Evolutionary conservation across 176 grass and related monocot species (phyloP).

Genomic region (Pontederia paniculata): DNA sequence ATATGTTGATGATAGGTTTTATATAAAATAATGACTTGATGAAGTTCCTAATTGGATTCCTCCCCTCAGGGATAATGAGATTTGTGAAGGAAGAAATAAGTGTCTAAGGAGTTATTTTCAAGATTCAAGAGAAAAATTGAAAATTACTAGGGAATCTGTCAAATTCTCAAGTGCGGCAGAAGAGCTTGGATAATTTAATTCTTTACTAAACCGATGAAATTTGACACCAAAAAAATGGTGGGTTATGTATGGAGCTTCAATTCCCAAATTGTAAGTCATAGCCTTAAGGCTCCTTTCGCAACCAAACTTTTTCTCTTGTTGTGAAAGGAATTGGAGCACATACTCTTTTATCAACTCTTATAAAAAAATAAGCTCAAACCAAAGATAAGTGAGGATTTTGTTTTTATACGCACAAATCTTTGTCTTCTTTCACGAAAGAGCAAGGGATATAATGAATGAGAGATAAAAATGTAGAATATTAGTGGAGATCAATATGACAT

Average conservation of each 20-base stretch:
- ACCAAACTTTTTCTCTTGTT: constrained; percentile 8
- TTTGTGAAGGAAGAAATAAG: constrained; percentile 6
- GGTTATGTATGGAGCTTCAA: constrained; percentile 8
- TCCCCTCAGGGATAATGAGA: constrained; percentile 3
- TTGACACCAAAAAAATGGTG: constrained; percentile 13
- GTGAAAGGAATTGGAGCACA: constrained; percentile 21
- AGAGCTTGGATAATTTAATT: background rate
- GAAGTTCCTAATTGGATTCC: background rate
- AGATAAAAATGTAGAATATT: constrained; percentile 5
- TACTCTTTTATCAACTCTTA: constrained; percentile 8
- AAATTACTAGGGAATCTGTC: no score
- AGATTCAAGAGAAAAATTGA: no score
- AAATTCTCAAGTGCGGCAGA: background rate
- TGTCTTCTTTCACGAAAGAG: constrained; percentile 8
- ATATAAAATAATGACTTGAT: background rate
- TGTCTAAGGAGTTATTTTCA: constrained; percentile 3
- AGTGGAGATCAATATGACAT: no score
- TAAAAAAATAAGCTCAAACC: constrained; percentile 7
- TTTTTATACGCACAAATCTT: constrained; percentile 20
- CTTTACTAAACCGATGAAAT: background rate
- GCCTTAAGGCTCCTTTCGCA: constrained; percentile 18
- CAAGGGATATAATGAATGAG: background rate
- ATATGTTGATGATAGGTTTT: background rate
- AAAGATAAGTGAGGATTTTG: constrained; percentile 8
- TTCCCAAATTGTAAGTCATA: constrained; percentile 5